phyloP scores from a whole-genome alignment of 2,329 filamentous ascomycete genomes.

The Fusarium torulosum region DNA sequence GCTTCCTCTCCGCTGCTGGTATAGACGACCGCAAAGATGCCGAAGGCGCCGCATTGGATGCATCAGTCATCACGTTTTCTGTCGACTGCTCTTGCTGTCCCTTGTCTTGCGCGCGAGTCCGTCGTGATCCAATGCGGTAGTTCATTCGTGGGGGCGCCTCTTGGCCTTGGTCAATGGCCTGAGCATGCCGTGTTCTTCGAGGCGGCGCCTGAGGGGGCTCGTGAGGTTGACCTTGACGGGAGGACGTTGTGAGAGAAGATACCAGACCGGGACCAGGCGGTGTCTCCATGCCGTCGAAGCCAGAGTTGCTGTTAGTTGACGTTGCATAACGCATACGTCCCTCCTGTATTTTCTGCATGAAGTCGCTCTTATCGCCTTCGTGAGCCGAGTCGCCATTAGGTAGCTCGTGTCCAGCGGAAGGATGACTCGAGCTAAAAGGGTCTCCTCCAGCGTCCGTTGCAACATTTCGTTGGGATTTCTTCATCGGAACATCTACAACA shows the following conservation, averaged over 20 bases:
- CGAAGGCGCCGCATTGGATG: conserved; percentile 52
- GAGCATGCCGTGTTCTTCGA: conserved; percentile 67
- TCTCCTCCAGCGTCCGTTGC: conserved; percentile 58
- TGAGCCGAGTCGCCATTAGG: conserved; percentile 57
- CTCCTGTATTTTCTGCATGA: conserved; percentile 68
- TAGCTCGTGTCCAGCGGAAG: conserved; percentile 57
- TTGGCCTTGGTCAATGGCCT: conserved; percentile 63
- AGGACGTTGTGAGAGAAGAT: conserved; percentile 38
- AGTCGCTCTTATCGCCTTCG: conserved; percentile 64
- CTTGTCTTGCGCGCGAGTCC: conserved; percentile 56
- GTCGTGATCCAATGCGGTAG: conserved; percentile 64
- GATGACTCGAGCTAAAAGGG: conserved; percentile 64
- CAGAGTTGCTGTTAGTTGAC: conserved; percentile 53
- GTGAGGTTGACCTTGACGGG: conserved; percentile 47
- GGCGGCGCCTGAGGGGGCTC: conserved; percentile 66
- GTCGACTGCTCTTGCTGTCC: conserved; percentile 48
- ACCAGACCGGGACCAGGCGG: conserved; percentile 57
- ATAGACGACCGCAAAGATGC: conserved; percentile 56
- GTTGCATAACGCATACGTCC: conserved; percentile 61
- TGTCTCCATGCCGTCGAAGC: conserved; percentile 73
- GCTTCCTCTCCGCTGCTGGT: conserved; percentile 77
- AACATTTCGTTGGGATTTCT: conserved; percentile 58
- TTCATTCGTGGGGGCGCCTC: conserved; percentile 76
- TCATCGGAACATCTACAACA: conserved; percentile 56
- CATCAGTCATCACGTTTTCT: conserved; percentile 60